Evolutionary conservation across 2,329 filamentous ascomycete genomes (phyloP), one percentile per base, ranked within the genome.

Genomic region (Trichoderma asperellum): DNA sequence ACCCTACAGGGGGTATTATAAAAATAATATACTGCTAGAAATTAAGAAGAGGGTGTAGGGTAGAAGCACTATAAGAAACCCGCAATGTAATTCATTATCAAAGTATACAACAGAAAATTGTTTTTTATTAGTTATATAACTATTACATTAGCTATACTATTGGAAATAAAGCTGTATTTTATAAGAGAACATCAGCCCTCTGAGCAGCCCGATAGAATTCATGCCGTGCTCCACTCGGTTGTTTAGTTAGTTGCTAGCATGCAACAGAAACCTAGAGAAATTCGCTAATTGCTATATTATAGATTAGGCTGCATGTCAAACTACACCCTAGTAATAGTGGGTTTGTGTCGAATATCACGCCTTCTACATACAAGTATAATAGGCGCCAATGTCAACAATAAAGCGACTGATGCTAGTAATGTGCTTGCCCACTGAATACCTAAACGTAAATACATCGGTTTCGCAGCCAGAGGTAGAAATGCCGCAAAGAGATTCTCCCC

Each of bases 361-460:
- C 40, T 43, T 43, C 40, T 43, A n/a, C 8, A 43, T 43, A 43
- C 40, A n/a, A 94, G 94, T 4, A 58, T 24, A 14, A 55, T 32
- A 10, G 52, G 52, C 12, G 52, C 52, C 24, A 55, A 14, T 24
- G 52, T 32, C 52, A 55, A 27, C 1, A 24, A 11, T 18, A 55
- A 24, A 18, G 52, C 52, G 18, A 55, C 21, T 5, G 16, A 55
- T 24, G 21, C 52, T 24, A 55, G 24, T 6, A 55, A 14, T 24
- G 21, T 55, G 24, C 52, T 55, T 0, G 52, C 52, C 52, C 52
- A 55, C 52, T 55, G 52, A 16, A 27, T 18, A 16, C 52, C 52
- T 14, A 55, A 55, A 24, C 4, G 21, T 6, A 27, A 5, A 12
- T 55, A 55, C 52, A 55, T 55, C 4, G 52, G 21, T 18, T 55